Base-by-base conservation (phyloP, 2,329 filamentous ascomycete species). In the Kalmusia sp. region DNA sequence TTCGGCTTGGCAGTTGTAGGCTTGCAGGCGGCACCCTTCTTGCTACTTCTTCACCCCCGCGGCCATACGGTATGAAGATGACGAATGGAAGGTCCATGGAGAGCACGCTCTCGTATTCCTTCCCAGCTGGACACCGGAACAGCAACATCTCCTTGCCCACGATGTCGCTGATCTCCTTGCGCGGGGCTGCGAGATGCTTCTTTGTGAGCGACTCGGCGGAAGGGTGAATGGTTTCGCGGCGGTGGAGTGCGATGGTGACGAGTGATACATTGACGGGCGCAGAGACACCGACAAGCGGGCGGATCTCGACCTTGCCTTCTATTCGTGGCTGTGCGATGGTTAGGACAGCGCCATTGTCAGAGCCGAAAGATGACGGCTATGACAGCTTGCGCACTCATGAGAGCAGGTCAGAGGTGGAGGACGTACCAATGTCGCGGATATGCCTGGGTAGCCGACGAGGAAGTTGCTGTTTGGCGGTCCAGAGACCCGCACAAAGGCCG, bases 81-180 rank as follows among this genome's bases (percentile, higher is more conserved):
- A 98, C 91, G 72, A 99, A 99, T 1, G 95, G 95, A 15, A 99
- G 80, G 74, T 99, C 95, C 95, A 99, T 98, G 64, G 90, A 88
- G 58, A 97, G 87, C 54, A 99, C 89, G 67, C 86, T 91, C 72
- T 98, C 95, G 40, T 88, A 88, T 70, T 96, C 92, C 72, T 87
- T 90, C 40, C 92, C 93, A 2, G 89, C 84, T 1, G 89, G 84
- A 75, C 93, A 96, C 62, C 93, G 87, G 73, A 93, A 98, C 50
- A 99, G 79, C 30, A 98, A 82, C 77, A 96, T 89, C 78, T 99
- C 95, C 74, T 97, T 97, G 62, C 95, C 95, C 40, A 99, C 93
- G 37, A 96, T 87, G 75, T 98, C 93, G 35, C 88, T 89, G 25
- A 92, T 89, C 70, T 99, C 95, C 74, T 95, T 91, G 68, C 95